phyloP scores from a whole-genome alignment of 1,284 basidiomycete species.

The Trametes hirsuta region DNA sequence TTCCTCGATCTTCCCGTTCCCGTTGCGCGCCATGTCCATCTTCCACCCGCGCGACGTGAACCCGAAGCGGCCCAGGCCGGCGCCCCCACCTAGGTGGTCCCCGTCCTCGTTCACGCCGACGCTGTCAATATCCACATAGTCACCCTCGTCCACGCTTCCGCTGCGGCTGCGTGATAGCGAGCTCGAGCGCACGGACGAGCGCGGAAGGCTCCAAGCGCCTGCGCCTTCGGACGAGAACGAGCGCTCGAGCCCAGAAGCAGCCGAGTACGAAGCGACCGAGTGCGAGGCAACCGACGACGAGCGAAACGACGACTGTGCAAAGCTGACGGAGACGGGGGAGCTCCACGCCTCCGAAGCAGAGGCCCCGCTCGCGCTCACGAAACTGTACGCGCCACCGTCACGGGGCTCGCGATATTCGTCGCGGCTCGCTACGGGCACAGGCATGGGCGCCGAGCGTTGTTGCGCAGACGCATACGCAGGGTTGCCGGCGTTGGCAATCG shows the following conservation, averaged over 20 bases:
- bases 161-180: conserved; percentile 41
- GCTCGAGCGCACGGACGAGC: conserved; percentile 50
- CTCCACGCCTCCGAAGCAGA: conserved; percentile 33
- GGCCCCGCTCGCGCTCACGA: conserved; percentile 23
- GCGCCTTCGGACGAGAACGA: conserved; percentile 35
- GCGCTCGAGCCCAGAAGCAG: conserved; percentile 27
- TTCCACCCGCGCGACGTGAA: conserved; percentile 34
- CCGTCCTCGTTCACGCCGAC: conserved; percentile 18
- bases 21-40: conserved; percentile 39
- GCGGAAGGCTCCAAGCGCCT: conserved; percentile 56
- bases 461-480: conserved; percentile 15
- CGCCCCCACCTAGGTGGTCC: neutral
- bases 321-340: conserved; percentile 31
- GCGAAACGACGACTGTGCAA: conserved; percentile 35
- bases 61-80: conserved; percentile 27
- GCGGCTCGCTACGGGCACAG: conserved; percentile 22
- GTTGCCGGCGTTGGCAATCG: conserved; percentile 13
- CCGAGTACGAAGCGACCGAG: conserved; percentile 20
- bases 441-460: conserved; percentile 27
- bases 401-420: conserved; percentile 26
- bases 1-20: conserved; percentile 39
- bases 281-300: conserved; percentile 23
- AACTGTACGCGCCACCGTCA: conserved; percentile 26
- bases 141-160: conserved; percentile 36
- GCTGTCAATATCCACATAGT: conserved; percentile 29